phyloP scores from a whole-genome alignment of 208 protist species.

The Lotmaria passim region DNA sequence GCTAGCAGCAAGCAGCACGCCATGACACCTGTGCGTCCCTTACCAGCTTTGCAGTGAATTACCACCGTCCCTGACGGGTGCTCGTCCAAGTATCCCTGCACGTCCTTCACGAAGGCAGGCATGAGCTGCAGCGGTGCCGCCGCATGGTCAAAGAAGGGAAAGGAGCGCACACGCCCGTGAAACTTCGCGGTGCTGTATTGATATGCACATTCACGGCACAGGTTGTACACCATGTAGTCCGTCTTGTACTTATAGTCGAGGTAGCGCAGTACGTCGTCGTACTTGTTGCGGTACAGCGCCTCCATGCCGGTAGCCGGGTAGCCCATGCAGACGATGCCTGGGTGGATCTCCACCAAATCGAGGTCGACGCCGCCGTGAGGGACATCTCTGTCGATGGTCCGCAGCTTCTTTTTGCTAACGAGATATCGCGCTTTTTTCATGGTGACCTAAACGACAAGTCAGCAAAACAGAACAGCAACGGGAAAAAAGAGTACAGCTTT shows the following conservation, averaged over 20 bases:
- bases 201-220: constrained; percentile 85
- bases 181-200: constrained; percentile 79
- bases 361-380: constrained; percentile 82
- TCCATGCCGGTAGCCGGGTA: constrained; percentile 91
- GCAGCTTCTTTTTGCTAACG: constrained; percentile 91
- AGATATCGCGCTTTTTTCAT: constrained; percentile 42
- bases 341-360: constrained; percentile 91
- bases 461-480: too few species aligned
- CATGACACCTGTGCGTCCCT: constrained; percentile 95
- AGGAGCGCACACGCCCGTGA: constrained; percentile 59
- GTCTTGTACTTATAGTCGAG: constrained; percentile 84
- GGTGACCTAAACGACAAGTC: constrained; percentile 18
- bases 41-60: constrained; percentile 97
- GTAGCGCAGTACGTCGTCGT: constrained; percentile 68
- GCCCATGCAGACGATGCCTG: constrained; percentile 93
- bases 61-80: constrained; percentile 80
- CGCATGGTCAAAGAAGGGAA: constrained; percentile 96
- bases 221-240: constrained; percentile 95
- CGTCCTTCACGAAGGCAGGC: constrained; percentile 49
- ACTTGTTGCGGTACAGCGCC: constrained; percentile 93
- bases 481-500: too few species aligned
- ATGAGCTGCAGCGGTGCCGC: constrained; percentile 89
- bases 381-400: constrained; percentile 63
- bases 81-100: constrained; percentile 40
- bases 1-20: constrained; percentile 81